Base-by-base conservation (phyloP, 176 grass and related monocot species). In the Echinochloa phyllopogon region DNA sequence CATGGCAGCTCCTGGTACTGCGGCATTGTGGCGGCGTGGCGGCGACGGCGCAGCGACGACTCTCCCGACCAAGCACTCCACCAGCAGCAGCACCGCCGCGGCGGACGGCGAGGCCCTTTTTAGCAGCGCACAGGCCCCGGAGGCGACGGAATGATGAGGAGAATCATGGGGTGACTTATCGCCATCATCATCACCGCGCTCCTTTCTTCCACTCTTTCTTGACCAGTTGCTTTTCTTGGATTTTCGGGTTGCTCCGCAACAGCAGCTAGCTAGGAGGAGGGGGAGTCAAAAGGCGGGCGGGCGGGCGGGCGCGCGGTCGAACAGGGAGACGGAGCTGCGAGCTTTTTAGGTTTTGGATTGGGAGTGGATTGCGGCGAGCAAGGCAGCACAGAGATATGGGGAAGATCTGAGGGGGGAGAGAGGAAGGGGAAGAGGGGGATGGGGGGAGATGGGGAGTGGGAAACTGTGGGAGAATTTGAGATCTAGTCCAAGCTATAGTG, bases 1-100 rank as follows among this genome's bases (percentile, higher is more conserved):
- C 91, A 94, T 44, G 91, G 79, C 58, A 88, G 79, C 83, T 89
- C 93, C 82, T 91, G 86, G 88, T 91, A 96, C 86, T 99, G 93
- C 68, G 94, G 94, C 96, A 99, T 99, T 88, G 83, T 52, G 72
- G 63, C 63, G 52, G 52, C 17, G 83, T 52, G 72, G 63, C 63
- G 52, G 52, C 17, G 55, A 39, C 58, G 58, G 66, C 43, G 36
- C 61, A 8, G 37, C 45, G 24, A 65, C 52, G 5, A 64, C 12
- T 33, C 23, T n/a, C 65, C 57, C 9, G 87, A 20, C 49, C 18
- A 62, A 58, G 36, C 72, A 40, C 57, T 16, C 69, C 23, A 59
- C 17, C 70, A 36, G 47, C 13, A 83, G 71, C 10, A 62, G 27
- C n/a, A 76, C 60, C 74, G 72, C 8, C 20, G 40, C 36, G 59